phyloP scores from a whole-genome alignment of 768 basidiomycete genomes.

The Leccinum truebloodii region DNA sequence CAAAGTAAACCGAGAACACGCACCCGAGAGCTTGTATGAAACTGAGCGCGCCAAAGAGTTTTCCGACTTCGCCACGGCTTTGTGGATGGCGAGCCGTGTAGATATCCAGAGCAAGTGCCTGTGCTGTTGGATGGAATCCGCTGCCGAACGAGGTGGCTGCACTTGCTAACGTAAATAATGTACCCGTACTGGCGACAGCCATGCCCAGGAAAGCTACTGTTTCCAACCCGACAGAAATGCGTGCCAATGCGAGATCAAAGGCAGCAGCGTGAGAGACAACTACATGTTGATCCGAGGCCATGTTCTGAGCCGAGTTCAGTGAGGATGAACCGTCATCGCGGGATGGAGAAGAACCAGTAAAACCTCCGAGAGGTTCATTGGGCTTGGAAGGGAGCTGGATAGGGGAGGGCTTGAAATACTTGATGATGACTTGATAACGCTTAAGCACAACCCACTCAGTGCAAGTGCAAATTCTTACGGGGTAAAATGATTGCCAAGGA shows the following conservation, averaged over 20 bases:
- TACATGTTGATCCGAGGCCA: constrained; percentile 2
- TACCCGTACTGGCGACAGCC: constrained; percentile 45
- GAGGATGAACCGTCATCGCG: constrained; percentile 1
- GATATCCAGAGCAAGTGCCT: constrained; percentile 71
- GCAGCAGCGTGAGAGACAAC: constrained; percentile 38
- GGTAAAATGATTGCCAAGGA: constrained; percentile 61
- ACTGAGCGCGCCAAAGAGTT: constrained; percentile 78
- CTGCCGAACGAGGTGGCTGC: constrained; percentile 60
- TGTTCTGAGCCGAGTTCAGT: constrained; percentile 3
- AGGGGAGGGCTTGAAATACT: constrained; percentile 47
- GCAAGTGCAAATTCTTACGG: constrained; percentile 40
- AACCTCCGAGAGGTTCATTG: constrained; percentile 22
- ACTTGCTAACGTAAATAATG: constrained; percentile 52
- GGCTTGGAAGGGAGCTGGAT: constrained; percentile 15
- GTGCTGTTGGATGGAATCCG: constrained; percentile 65
- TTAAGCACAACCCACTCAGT: neutral
- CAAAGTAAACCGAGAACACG: constrained; percentile 9
- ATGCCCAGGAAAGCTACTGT: constrained; percentile 51
- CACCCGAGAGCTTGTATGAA: constrained; percentile 72
- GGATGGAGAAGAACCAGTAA: constrained; percentile 3
- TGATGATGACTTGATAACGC: constrained; percentile 50
- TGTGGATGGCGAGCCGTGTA: constrained; percentile 52
- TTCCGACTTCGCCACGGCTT: constrained; percentile 56
- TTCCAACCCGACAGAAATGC: constrained; percentile 61
- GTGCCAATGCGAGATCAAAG: constrained; percentile 71